Conservation (phyloP, 2,329 filamentous ascomycete species). For the Exophiala sp. region DNA sequence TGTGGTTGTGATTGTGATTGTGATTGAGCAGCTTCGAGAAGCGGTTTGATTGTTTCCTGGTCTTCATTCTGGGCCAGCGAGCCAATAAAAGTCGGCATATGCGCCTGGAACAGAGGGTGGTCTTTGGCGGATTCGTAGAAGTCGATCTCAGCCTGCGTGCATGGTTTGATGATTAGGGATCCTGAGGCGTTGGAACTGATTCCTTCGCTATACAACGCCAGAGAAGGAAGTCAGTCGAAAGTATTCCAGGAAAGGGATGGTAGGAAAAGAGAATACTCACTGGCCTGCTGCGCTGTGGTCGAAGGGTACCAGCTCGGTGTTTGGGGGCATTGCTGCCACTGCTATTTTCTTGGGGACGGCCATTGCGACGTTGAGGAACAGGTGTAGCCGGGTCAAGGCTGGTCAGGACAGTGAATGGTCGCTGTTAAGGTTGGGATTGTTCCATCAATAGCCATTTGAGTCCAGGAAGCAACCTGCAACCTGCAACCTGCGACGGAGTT, state of each 20-base stretch:
- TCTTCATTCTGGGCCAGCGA: slow-evolving; percentile 62
- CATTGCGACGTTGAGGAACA: background rate
- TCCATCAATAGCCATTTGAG: no score
- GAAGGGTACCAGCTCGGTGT: slow-evolving; percentile 37
- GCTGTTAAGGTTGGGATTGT: no score
- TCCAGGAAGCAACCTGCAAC: no score
- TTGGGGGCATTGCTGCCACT: slow-evolving; percentile 9
- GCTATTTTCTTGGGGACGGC: slow-evolving; percentile 4
- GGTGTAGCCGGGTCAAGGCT: background rate
- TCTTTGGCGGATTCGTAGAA: slow-evolving; percentile 73
- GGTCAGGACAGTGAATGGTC: no score
- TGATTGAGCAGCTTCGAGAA: slow-evolving; percentile 41
- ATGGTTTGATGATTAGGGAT: slow-evolving; percentile 88
- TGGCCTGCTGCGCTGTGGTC: slow-evolving; percentile 45
- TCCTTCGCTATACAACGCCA: slow-evolving; percentile 62
- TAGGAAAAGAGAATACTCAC: slow-evolving; percentile 32
- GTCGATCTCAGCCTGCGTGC: slow-evolving; percentile 72
- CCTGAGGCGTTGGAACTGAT: slow-evolving; percentile 79
- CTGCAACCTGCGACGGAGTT: no score
- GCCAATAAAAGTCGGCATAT: slow-evolving; percentile 83
- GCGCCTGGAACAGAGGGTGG: slow-evolving; percentile 67
- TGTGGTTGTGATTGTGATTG: slow-evolving; percentile 27
- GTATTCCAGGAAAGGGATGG: background rate
- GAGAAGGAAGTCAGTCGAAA: slow-evolving; percentile 13
- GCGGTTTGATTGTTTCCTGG: slow-evolving; percentile 36